Base-by-base conservation (phyloP, 768 basidiomycete genomes). In the Exidia glandulosa region DNA sequence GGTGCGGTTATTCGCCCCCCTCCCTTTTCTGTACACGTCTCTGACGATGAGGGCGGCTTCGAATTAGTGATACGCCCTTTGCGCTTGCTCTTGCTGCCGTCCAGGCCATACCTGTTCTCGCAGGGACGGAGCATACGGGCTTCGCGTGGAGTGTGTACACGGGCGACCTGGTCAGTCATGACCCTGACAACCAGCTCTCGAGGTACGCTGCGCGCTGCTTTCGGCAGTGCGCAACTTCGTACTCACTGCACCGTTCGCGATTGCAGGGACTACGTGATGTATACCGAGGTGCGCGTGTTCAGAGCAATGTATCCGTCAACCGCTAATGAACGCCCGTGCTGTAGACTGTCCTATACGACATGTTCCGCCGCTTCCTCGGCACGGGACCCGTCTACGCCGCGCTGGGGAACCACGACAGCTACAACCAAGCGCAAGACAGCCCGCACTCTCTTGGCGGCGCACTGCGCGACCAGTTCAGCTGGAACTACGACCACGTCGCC, bases 401-500 rank as follows among this genome's bases (percentile, higher is more conserved):
- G 0, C 73, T 90, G 9, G 88, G 88, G 9, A 90, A 90, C 67
- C 88, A 90, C 65, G 88, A 90, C 67, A 83, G 77, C 45, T 87
- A 84, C 68, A 83, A 84, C 64, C 77, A 82, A 54, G 59, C 57
- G 14, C 57, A 60, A 77, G 86, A 86, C 63, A 80, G 86, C 1
- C 79, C 83, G 31, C 77, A 81, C 64, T 74, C 81, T 5, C 70
- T 88, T 1, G 81, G 79, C 31, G 82, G 79, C 3, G 62, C 66
- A 2, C 72, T 87, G 13, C 81, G 78, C 1, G 64, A 77, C 3
- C 84, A 88, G 68, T 88, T 83, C 67, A 81, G 80, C 71, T 88
- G 86, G 88, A 81, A 90, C 65, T 90, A 90, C 64, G 81, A 88
- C 60, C 87, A 89, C 64, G 75, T 90, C 57, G 79, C 88, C 25